Base-by-base conservation (phyloP, 441 rosid species). In the Cnidoscolus chayamansa region DNA sequence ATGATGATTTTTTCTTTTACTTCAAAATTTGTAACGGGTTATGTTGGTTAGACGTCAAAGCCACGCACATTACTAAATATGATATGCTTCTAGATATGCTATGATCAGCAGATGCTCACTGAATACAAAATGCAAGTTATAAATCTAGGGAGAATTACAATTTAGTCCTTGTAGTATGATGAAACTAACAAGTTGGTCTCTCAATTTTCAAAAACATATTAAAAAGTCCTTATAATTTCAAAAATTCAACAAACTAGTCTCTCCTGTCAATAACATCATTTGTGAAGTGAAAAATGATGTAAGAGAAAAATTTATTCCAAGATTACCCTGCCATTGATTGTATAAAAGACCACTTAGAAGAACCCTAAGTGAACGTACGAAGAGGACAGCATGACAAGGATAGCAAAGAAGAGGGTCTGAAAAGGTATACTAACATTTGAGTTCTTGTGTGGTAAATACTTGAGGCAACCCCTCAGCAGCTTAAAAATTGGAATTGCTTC, bases 401-500 rank as follows among this genome's bases (percentile, higher is more conserved):
- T 13, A 58, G 65, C 58, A 64, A 60, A 54, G 31, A 20, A 3
- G 71, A 32, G 35, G 45, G 50, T 61, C 49, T 12, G 43, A 49
- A 65, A 49, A 60, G 49, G 67, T 50, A 70, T 67, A 82, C 90
- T 83, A 81, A 92, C 98, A 57, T 87, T 85, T 10, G 71, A 66
- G 60, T 78, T 81, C 76, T 78, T 83, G 58, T 75, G 80, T 1
- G 92, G 90, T 60, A 86, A 78, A 75, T 80, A 81, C 58, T 86
- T 82, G 57, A 94, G 81, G 80, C 86, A 87, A 66, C 84, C 79
- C 58, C 80, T 78, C 74, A 94, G 75, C 64, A 92, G 74, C 84
- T 85, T 84, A 67, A 94, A 80, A 17, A 90, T 35, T 8, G 90
- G 90, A 68, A 90, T 53, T 65, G 89, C 87, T 63, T 92, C 92